Base-by-base conservation (phyloP, 2,329 filamentous ascomycete genomes). In the Whalleya microplaca region DNA sequence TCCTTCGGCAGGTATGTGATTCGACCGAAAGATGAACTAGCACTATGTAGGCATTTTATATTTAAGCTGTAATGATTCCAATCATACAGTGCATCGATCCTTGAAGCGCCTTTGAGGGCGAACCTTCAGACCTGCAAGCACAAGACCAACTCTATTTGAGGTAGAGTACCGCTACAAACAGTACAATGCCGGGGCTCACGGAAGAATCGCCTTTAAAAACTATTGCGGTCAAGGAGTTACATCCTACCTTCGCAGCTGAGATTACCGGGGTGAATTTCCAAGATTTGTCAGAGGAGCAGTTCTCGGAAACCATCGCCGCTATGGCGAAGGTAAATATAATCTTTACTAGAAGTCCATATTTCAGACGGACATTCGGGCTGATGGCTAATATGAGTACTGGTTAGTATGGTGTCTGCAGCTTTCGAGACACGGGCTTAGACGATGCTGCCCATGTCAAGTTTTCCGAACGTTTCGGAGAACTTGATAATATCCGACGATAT, bases 401-500 rank as follows among this genome's bases (percentile, higher is more conserved):
- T 21, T 49, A 83, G 80, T 82, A 84, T 59, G 82, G 81, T 20
- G 77, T 84, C 19, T 71, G 76, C 40, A 76, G 83, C 19, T 79
- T 84, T 66, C 80, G 80, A 41, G 65, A 75, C 14, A 82, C 83
- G 1, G 71, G 72, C 14, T 71, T 86, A 9, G 73, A 77, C 53
- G 82, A 86, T 64, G 74, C 73, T 6, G 57, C 70, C 1, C 84
- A 86, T 62, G 75, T 85, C 37, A 70, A 71, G 5, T 82, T 86
- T 65, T 76, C 79, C 16, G 62, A 64, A 2, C 73, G 72, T 1
- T 79, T 86, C 56, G 84, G 83, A 19, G 79, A 83, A 20, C 76
- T 85, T 0, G 83, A 86, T 69, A 78, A 84, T 64, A 75, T 83
- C 29, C 76, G 70, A 18, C 80, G 78, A 0, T 84, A 80, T 69